Conservation (phyloP, 2,329 filamentous ascomycete species). For the Colletotrichum sp. region DNA sequence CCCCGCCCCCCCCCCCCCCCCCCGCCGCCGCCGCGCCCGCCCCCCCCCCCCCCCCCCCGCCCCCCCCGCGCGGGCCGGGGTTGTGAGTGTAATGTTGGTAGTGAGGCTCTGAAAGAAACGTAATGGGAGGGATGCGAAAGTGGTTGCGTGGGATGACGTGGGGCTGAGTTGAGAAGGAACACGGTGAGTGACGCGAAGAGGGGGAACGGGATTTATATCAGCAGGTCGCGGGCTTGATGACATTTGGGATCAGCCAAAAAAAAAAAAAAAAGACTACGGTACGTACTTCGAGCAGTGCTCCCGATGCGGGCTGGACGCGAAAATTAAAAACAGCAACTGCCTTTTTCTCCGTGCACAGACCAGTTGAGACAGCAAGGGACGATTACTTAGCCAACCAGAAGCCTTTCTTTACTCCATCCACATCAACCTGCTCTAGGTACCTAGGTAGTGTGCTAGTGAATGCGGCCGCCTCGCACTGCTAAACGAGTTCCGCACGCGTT, state of each 20-base stretch:
- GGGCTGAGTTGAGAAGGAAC: not conserved
- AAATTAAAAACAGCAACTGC: not conserved
- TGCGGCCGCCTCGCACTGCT: not conserved
- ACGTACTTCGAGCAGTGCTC: not conserved
- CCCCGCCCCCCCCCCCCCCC: too few species aligned
- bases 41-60: too few species aligned
- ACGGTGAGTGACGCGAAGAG: not conserved
- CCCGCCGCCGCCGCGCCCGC: too few species aligned
- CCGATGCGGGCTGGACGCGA: not conserved
- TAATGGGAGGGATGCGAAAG: not conserved
- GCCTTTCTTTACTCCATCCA: not conserved
- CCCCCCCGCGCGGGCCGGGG: too few species aligned
- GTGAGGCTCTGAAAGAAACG: not conserved
- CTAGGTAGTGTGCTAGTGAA: too few species aligned
- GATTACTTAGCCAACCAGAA: not conserved
- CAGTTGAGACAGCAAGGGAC: not conserved
- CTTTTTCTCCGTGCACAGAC: constrained; percentile 7
- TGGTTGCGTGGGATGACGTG: constrained; percentile 2
- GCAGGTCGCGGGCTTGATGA: not conserved
- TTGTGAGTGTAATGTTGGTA: not conserved
- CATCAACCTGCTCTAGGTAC: not conserved
- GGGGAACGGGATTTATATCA: constrained; percentile 20
- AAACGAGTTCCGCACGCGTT: not conserved
- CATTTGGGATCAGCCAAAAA: constrained; percentile 21
- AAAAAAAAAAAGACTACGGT: not conserved